Evolutionary conservation across 163 green algal genomes (phyloP), one percentile per base, ranked within the genome.

Genomic region (Scenedesmus sp.): DNA sequence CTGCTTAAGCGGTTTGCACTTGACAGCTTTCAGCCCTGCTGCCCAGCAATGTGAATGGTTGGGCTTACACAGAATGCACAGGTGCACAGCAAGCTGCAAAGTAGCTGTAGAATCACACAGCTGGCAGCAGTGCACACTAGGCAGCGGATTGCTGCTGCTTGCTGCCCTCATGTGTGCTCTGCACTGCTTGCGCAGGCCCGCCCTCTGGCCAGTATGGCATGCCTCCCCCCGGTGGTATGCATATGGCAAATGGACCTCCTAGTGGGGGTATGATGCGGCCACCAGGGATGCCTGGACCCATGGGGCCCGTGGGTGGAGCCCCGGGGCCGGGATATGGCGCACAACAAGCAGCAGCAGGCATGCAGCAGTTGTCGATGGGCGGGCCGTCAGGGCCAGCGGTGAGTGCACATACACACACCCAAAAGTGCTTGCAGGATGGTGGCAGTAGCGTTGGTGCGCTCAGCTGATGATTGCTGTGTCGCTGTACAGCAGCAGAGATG

Each of bases 291-390:
- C 53, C 82, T 37, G 82, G 82, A 13, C 78, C 78, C 80, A 86
- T 86, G 80, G 42, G 42, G 24, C 42, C 42, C 10, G 40, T 18
- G 18, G 65, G 65, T 22, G 65, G 30, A 37, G 65, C 59, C 24
- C 56, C 83, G 7, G 5, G 43, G 20, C 83, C 85, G 0, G 72
- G 72, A 9, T 88, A 88, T 53, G 81, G 65, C 26, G 26, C 81
- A 16, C 35, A 68, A n/a, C 88, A 92, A 80, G 61, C 81, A 78
- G 81, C 88, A 78, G 88, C 88, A 61, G 88, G 88, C 59, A 92
- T 92, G 88, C 88, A 92, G 56, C 88, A 92, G 68, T 89, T 92
- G 88, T 84, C 61, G 1, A 37, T 92, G 16, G 68, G 87, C 12
- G 87, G 88, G 33, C 88, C 88, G 30, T 43, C 81, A 56, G 88